Evolutionary conservation across 1,284 basidiomycete species (phyloP).

Genomic region (Marasmius tenuissimus): DNA sequence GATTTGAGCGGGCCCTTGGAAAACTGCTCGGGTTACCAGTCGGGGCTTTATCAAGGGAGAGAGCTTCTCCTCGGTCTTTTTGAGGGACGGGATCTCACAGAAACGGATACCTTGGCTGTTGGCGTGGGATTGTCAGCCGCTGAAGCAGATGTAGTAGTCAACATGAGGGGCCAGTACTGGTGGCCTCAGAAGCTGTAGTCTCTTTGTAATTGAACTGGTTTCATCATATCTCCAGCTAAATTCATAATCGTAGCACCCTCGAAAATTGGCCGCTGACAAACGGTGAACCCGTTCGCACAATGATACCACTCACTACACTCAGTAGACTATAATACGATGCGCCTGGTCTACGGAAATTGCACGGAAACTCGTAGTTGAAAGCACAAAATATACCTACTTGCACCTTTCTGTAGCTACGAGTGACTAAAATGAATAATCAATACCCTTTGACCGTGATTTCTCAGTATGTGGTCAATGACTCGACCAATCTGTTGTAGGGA

Average conservation of each 20-base stretch:
- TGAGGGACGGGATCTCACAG: background rate
- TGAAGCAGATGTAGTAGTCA: slow-evolving; percentile 59
- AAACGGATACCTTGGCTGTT: background rate
- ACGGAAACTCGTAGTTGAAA: no score
- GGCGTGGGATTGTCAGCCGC: slow-evolving; percentile 18
- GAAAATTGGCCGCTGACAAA: slow-evolving; percentile 8
- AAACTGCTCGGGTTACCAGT: background rate
- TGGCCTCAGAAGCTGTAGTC: slow-evolving; percentile 49
- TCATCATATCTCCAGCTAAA: background rate
- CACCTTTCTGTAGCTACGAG: no score
- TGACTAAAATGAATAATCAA: no score
- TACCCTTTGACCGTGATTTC: no score
- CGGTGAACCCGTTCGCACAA: slow-evolving; percentile 12
- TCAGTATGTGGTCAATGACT: no score
- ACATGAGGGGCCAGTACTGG: slow-evolving; percentile 57
- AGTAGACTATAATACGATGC: no score
- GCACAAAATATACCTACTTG: no score
- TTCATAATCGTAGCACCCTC: background rate
- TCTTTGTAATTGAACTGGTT: background rate
- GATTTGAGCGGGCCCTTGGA: slow-evolving; percentile 5
- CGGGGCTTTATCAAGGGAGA: slow-evolving; percentile 44
- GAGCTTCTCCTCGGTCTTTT: slow-evolving; percentile 35
- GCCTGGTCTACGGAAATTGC: no score
- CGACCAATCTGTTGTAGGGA: no score
- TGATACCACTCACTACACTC: background rate